These are phyloP conservation scores for Mycothermus thermophilus DNA, from an alignment of 495 filamentous ascomycete genomes.

Conservation along the genomic window DNA sequence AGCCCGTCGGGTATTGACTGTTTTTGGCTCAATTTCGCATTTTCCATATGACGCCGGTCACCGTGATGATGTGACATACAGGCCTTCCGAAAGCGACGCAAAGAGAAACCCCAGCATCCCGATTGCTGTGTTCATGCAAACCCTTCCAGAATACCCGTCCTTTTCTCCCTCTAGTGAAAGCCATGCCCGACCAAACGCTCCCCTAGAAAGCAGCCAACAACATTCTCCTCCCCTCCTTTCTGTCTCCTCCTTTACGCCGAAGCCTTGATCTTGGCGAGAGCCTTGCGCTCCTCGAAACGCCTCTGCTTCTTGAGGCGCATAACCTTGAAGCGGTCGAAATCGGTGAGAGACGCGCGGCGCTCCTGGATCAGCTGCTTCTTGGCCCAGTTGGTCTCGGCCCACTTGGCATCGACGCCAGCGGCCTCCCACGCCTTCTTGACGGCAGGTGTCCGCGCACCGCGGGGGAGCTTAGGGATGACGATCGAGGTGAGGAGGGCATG, in stretches of 20 bases:
- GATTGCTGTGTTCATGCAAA: constrained; percentile 36
- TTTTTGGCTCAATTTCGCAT: constrained; percentile 27
- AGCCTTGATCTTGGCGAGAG: constrained; percentile 60
- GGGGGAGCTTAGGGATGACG: constrained; percentile 76
- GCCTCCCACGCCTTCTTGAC: constrained; percentile 79
- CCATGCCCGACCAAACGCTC: constrained; percentile 27
- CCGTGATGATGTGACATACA: constrained; percentile 35
- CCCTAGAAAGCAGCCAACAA: constrained; percentile 11
- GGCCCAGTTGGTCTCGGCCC: constrained; percentile 74
- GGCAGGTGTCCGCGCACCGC: constrained; percentile 66
- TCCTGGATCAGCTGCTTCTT: constrained; percentile 72
- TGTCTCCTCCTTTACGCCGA: constrained; percentile 28
- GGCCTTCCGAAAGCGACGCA: constrained; percentile 39
- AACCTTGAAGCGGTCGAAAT: constrained; percentile 99
- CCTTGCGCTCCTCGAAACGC: constrained; percentile 91
- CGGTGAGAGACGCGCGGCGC: constrained; percentile 79
- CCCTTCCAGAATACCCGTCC: constrained; percentile 26
- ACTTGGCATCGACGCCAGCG: constrained; percentile 78
- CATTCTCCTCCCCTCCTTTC: too few relatives aligned
- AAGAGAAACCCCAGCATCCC: constrained; percentile 34
- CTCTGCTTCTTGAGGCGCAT: constrained; percentile 95
- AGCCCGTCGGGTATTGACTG: constrained; percentile 6
- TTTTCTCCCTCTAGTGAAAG: constrained; percentile 21
- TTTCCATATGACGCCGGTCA: constrained; percentile 35
- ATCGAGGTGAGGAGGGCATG: constrained; percentile 79